Evolutionary conservation across 192 early-diverging fungal species (phyloP).

Genomic region (Rhizophagus sp.): DNA sequence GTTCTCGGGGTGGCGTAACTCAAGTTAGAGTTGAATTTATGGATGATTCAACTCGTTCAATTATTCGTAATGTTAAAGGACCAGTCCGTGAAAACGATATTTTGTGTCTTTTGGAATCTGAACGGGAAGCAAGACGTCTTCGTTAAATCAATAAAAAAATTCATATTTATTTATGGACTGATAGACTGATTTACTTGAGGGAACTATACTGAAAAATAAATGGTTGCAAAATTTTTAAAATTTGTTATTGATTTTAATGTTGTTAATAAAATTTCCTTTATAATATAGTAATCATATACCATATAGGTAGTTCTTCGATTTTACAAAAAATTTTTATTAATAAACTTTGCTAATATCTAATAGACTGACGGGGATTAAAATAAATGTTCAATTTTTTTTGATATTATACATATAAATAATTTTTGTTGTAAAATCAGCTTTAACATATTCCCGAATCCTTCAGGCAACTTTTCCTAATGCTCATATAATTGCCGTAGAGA

Average conservation of each 20-base stretch:
- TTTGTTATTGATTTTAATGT: too few relatives aligned
- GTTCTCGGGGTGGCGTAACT: constrained; percentile 99
- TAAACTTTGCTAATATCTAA: not conserved
- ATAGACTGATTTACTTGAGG: too few relatives aligned
- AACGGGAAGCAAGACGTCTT: constrained; percentile 99
- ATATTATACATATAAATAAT: not conserved
- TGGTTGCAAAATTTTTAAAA: too few relatives aligned
- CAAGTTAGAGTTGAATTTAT: constrained; percentile 99
- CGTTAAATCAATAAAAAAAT: constrained; percentile 62
- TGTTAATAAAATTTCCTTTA: too few relatives aligned
- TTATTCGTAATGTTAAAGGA: constrained; percentile 99
- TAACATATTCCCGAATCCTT: too few relatives aligned
- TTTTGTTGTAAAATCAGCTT: too few relatives aligned
- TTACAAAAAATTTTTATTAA: not conserved
- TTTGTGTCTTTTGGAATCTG: constrained; percentile 96
- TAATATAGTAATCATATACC: too few relatives aligned
- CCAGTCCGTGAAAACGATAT: constrained; percentile 98
- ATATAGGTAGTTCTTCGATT: too few relatives aligned
- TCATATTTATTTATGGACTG: too few relatives aligned
- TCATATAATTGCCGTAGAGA: too few relatives aligned
- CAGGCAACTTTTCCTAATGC: too few relatives aligned
- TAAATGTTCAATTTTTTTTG: not conserved
- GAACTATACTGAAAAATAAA: too few relatives aligned
- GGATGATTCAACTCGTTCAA: constrained; percentile 93
- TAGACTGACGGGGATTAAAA: not conserved